Evolutionary conservation across 805 yeast species (phyloP).

Genomic region (Metschnikowia cubensis): DNA sequence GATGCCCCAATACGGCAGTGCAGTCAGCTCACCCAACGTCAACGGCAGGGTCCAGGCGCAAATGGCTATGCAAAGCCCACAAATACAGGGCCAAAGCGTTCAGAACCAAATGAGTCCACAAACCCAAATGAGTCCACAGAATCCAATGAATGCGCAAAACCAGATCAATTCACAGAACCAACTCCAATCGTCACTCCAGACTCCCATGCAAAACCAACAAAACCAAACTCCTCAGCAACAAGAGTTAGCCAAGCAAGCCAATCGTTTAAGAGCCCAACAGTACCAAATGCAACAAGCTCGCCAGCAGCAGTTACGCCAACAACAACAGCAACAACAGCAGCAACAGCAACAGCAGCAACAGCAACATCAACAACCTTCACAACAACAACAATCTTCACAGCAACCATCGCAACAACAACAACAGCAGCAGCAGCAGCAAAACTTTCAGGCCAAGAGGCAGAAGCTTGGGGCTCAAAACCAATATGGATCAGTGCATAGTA

Average conservation of each 20-base stretch:
- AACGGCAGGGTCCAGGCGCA: not conserved
- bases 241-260: slow-evolving; percentile 14
- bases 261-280: slow-evolving; percentile 15
- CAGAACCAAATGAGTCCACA: not conserved
- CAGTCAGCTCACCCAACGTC: not conserved
- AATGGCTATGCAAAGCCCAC: slow-evolving; percentile 4
- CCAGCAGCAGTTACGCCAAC: slow-evolving; percentile 13
- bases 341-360: slow-evolving; percentile 14
- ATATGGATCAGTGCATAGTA: slow-evolving; percentile 6
- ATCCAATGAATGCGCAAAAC: not conserved
- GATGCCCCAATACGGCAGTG: slow-evolving; percentile 4
- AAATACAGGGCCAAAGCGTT: not conserved
- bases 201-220: slow-evolving; percentile 1
- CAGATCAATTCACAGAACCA: not conserved
- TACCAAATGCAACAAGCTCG: slow-evolving; percentile 16
- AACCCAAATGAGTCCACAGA: slow-evolving; percentile 1
- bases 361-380: slow-evolving; percentile 2
- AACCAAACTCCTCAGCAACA: slow-evolving; percentile 10
- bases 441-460: slow-evolving; percentile 14
- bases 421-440: slow-evolving; percentile 8
- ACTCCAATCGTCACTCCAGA: not conserved
- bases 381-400: slow-evolving; percentile 6
- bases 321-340: slow-evolving; percentile 11
- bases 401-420: slow-evolving; percentile 12
- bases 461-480: slow-evolving; percentile 11